phyloP scores from a whole-genome alignment of 23 red algal species.

The Rhodosorus marinus region DNA sequence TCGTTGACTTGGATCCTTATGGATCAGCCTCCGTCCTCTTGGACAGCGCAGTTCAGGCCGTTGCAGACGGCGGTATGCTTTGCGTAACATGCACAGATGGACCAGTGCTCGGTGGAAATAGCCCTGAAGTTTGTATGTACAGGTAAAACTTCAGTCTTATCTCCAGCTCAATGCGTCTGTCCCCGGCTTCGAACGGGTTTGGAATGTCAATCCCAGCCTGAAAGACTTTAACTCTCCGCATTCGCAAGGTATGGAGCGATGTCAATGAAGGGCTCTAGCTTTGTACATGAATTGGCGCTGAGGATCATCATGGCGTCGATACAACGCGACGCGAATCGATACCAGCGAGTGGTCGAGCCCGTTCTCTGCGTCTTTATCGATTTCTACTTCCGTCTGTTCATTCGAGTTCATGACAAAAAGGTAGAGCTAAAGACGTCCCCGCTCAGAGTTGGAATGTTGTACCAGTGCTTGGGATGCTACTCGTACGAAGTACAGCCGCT shows the following conservation, averaged over 20 bases:
- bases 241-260: constrained; percentile 60
- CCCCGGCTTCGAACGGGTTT: too few species aligned
- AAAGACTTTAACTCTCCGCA: too few species aligned
- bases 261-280: constrained; percentile 29
- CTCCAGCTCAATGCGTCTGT: too few species aligned
- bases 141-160: too few species aligned
- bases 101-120: constrained; percentile 67
- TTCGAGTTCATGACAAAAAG: constrained; percentile 37
- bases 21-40: constrained; percentile 59
- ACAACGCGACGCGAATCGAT: constrained; percentile 56
- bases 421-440: constrained; percentile 15
- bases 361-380: constrained; percentile 79
- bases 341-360: constrained; percentile 51
- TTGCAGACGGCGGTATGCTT: constrained; percentile 61
- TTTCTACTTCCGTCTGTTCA: constrained; percentile 93
- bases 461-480: constrained; percentile 46
- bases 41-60: constrained; percentile 51
- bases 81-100: constrained; percentile 90
- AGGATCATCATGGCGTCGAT: constrained; percentile 47
- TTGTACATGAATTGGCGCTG: constrained; percentile 75
- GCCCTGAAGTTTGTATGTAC: constrained; percentile 37
- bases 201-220: too few species aligned
- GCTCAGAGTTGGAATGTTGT: constrained; percentile 24
- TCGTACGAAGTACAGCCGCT: constrained; percentile 59
- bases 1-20: constrained; percentile 91